Evolutionary conservation across 208 protist genomes (phyloP).

Genomic region (Leishmania tarentolae): DNA sequence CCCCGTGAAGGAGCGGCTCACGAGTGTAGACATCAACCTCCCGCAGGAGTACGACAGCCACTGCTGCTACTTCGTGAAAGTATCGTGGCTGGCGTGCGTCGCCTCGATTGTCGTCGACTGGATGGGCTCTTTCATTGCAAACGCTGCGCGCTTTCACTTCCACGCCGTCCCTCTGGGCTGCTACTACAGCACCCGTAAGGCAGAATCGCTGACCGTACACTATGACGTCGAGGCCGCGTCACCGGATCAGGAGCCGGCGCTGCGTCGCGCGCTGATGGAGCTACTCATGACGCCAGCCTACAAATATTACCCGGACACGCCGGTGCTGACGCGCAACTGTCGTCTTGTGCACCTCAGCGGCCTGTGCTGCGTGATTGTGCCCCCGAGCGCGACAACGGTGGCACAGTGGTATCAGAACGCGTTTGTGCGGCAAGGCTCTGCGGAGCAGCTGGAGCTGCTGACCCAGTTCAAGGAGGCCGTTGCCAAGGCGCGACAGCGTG

Average conservation of each 20-base stretch:
- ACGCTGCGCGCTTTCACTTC: constrained; percentile 59
- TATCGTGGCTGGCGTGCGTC: constrained; percentile 81
- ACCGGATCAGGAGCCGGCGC: constrained; percentile 39
- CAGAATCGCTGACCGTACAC: constrained; percentile 31
- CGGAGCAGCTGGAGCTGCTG: constrained; percentile 59
- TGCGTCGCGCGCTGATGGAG: constrained; percentile 50
- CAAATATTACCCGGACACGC: constrained; percentile 66
- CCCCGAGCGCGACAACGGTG: constrained; percentile 37
- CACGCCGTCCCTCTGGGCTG: constrained; percentile 62
- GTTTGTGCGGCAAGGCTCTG: constrained; percentile 49
- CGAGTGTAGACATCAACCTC: constrained; percentile 69
- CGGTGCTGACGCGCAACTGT: constrained; percentile 67
- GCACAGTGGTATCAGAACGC: constrained; percentile 84
- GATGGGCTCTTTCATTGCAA: constrained; percentile 69
- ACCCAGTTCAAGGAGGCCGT: constrained; percentile 45
- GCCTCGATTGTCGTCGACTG: constrained; percentile 73
- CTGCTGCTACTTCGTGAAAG: constrained; percentile 68
- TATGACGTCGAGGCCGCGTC: constrained; percentile 48
- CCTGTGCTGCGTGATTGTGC: constrained; percentile 66
- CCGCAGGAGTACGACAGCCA: constrained; percentile 50
- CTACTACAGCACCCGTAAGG: constrained; percentile 41
- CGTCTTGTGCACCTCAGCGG: constrained; percentile 69
- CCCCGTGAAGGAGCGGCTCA: constrained; percentile 57
- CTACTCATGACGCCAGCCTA: constrained; percentile 44
- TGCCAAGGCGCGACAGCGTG: constrained; percentile 20